Evolutionary conservation across 257 asterid species (phyloP), one percentile per base, ranked within the genome.

Genomic region (Oldenlandia corymbosa): DNA sequence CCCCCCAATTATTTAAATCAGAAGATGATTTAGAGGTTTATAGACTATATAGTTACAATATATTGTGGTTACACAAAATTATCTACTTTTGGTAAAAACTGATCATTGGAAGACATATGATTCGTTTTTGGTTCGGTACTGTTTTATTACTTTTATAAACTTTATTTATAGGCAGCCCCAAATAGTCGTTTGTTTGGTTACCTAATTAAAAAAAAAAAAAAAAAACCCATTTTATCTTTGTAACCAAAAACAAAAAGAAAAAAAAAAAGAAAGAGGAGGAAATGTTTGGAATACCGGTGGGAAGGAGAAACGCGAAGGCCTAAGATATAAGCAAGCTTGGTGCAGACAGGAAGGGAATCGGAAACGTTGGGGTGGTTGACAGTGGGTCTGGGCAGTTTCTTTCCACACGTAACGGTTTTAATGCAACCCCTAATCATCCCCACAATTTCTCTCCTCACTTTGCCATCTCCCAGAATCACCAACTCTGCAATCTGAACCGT

Each of bases 301-400:
- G 90, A 70, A 49, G 99, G 84, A 37, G 96, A 83, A n/a, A 93
- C 95, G 2, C 99, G 95, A 8, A 93, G 95, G 88, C 99, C 99
- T 59, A 86, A 75, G 37, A 93, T 74, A 50, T 93, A 93, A 52
- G 97, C 96, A 17, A 86, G 76, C 74, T 88, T 93, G 28, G 94
- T 80, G 80, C 55, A 85, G 30, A 87, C 37, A 10, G 94, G 99
- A 24, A 78, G 69, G 1, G 75, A 75, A 9, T 27, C 49, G 32
- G 26, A 21, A 60, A 60, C 56, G 47, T n/a, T 32, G 47, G 8
- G 26, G 73, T 32, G 34, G 65, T 12, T 67, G 24, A 55, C 67
- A 46, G 28, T 30, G 37, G 34, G 71, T 59, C 85, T 73, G 0
- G 83, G 53, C 60, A 79, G 60, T 62, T 86, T 85, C 7, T 73